Conservation (phyloP, 2,329 filamentous ascomycete species). For the Chalara sp. region DNA sequence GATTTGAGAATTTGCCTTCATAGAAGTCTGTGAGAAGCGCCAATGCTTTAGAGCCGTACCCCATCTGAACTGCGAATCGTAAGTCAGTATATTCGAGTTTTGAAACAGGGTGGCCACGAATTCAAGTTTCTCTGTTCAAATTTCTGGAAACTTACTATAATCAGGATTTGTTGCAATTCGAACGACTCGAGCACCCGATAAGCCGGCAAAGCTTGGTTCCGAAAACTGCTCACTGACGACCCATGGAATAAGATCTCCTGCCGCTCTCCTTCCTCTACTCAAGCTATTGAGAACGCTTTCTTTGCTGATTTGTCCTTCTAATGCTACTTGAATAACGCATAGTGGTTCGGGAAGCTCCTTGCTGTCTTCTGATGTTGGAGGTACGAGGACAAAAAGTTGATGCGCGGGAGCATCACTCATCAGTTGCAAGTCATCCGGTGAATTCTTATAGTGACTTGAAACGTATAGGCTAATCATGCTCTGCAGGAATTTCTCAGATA, state of each 20-base stretch:
- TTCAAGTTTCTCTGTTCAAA: too few relatives aligned
- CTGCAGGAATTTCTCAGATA: conserved; percentile 94
- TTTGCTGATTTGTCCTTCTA: conserved; percentile 91
- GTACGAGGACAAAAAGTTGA: conserved; percentile 89
- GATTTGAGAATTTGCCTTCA: conserved; percentile 80
- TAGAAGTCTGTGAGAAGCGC: conserved; percentile 88
- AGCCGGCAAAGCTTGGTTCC: conserved; percentile 88
- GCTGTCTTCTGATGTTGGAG: conserved; percentile 71
- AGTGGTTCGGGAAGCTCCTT: conserved; percentile 84
- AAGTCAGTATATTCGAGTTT: too few relatives aligned
- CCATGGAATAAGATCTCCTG: conserved; percentile 95
- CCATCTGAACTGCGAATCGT: conserved; percentile 55
- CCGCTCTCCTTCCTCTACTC: conserved; percentile 79
- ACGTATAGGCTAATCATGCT: conserved; percentile 98
- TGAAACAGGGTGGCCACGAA: too few relatives aligned
- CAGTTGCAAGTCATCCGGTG: conserved; percentile 93
- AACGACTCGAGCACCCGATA: conserved; percentile 88
- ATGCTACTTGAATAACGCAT: conserved; percentile 86
- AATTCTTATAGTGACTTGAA: conserved; percentile 96
- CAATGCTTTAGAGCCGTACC: conserved; percentile 85
- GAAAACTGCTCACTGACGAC: conserved; percentile 97
- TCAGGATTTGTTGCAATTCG: conserved; percentile 96
- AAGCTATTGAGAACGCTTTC: conserved; percentile 88
- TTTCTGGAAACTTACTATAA: conserved; percentile 40
- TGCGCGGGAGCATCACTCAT: conserved; percentile 98